phyloP scores from a whole-genome alignment of 2,329 filamentous ascomycete species.

The Rasamsonia emersonii region DNA sequence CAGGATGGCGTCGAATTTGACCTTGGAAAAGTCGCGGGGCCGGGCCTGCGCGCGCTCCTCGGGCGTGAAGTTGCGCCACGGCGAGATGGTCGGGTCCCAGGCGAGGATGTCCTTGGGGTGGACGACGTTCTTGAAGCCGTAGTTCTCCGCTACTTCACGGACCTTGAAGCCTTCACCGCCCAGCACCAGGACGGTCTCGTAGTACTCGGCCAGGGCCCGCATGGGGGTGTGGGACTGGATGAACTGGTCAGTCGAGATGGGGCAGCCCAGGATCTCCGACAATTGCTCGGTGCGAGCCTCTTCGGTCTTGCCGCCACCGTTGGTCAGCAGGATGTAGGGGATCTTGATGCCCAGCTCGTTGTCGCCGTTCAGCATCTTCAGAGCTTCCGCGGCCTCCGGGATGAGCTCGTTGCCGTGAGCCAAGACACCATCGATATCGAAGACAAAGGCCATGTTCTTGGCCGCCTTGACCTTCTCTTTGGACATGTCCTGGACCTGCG shows the following conservation, averaged over 20 bases:
- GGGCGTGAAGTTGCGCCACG: conserved; percentile 59
- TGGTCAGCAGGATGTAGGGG: conserved; percentile 65
- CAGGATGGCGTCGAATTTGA: conserved; percentile 65
- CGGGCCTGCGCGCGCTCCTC: conserved; percentile 59
- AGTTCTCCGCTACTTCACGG: conserved; percentile 63
- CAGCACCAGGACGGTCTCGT: conserved; percentile 65
- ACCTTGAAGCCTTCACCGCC: conserved; percentile 68
- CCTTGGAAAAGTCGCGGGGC: conserved; percentile 62
- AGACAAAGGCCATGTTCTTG: conserved; percentile 76
- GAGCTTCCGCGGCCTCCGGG: conserved; percentile 55
- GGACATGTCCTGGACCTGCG: conserved; percentile 61
- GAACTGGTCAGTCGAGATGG: conserved; percentile 63
- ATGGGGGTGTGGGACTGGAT: conserved; percentile 71
- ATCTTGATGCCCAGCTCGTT: conserved; percentile 74
- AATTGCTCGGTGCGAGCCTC: conserved; percentile 57
- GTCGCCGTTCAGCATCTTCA: conserved; percentile 65
- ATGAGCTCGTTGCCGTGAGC: conserved; percentile 65
- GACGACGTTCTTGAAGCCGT: conserved; percentile 65
- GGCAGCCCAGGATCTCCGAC: conserved; percentile 55
- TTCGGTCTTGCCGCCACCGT: conserved; percentile 66
- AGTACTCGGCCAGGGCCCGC: conserved; percentile 67
- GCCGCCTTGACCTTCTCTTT: conserved; percentile 57
- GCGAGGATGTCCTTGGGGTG: conserved; percentile 67
- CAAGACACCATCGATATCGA: conserved; percentile 61
- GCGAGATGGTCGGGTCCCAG: conserved; percentile 60